Conservation (phyloP, 2,329 filamentous ascomycete genomes). For the Furcasterigmium sp. region DNA sequence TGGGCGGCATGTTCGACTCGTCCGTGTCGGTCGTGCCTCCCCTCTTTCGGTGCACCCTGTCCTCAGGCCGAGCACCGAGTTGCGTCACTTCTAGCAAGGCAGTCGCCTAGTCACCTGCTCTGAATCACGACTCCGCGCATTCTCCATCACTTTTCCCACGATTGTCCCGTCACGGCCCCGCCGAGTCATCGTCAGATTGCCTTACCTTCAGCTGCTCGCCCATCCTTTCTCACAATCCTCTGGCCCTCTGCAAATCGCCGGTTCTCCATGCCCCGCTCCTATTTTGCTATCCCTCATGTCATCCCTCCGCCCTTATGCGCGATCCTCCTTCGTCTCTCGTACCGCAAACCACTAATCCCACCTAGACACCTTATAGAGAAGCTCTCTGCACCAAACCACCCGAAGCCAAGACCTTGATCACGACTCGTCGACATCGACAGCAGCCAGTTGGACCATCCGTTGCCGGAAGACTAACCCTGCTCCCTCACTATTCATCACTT, state of each 20-base stretch:
- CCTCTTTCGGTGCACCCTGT: background rate
- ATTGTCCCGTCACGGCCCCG: background rate
- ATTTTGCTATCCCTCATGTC: conserved; percentile 29
- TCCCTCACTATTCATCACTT: background rate
- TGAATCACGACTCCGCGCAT: background rate
- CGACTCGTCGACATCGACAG: background rate
- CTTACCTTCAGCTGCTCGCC: conserved; percentile 2
- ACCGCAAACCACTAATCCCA: background rate
- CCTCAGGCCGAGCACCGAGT: too few relatives aligned
- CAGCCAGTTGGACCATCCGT: background rate
- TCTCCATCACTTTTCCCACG: background rate
- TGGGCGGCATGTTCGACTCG: too few relatives aligned
- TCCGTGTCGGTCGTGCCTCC: conserved; percentile 1
- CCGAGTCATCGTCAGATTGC: background rate
- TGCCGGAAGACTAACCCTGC: background rate
- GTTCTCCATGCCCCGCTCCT: conserved; percentile 1
- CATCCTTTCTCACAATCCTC: conserved; percentile 4
- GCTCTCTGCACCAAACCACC: background rate
- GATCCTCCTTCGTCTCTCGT: conserved; percentile 12
- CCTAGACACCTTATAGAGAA: background rate
- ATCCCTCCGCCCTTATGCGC: conserved; percentile 14
- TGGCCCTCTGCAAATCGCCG: background rate
- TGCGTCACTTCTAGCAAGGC: background rate
- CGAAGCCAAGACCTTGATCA: background rate
- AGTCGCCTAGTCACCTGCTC: background rate